Percentiles rank a stretch among this genome's conserved stretches.
phyloP scores from a whole-genome alignment of 108 stramenopile species.

The Conticribra guillardii region DNA sequence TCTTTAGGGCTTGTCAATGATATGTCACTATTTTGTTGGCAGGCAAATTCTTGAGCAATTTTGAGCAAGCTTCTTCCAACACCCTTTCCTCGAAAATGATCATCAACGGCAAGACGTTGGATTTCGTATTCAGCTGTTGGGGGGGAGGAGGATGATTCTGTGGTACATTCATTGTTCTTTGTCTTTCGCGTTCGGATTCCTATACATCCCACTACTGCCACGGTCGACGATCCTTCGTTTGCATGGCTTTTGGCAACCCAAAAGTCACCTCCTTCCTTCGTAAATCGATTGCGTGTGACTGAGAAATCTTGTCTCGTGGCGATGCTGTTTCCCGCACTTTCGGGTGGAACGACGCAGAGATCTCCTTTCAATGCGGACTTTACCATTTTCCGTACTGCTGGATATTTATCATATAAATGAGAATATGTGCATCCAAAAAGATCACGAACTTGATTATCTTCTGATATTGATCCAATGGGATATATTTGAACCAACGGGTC shows the following conservation, averaged over 20 bases:
- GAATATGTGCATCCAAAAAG: conserved; percentile 58
- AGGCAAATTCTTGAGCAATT: conserved; percentile 43
- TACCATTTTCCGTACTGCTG: conserved; percentile 75
- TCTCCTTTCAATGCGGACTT: conserved; percentile 65
- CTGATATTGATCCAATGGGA: conserved; percentile 20
- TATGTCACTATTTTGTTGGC: background rate
- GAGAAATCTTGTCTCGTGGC: conserved; percentile 14
- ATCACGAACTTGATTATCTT: conserved; percentile 47
- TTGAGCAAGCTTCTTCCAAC: conserved; percentile 59
- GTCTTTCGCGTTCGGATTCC: conserved; percentile 52
- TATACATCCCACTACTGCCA: conserved; percentile 73
- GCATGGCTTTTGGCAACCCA: conserved; percentile 37
- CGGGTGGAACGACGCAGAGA: conserved; percentile 36
- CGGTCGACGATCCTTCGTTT: conserved; percentile 1
- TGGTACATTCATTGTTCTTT: conserved; percentile 6
- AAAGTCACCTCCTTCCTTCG: conserved; percentile 50
- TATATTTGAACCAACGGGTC: conserved; percentile 23
- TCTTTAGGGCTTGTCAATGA: too few relatives aligned
- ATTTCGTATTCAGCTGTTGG: conserved; percentile 58
- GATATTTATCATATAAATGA: conserved; percentile 54
- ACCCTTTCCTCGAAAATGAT: conserved; percentile 53
- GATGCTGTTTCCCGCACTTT: too few relatives aligned
- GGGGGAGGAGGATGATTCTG: background rate
- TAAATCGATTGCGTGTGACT: conserved; percentile 36
- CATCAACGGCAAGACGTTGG: conserved; percentile 65